Evolutionary conservation across 2,329 filamentous ascomycete genomes (phyloP).

Genomic region (Cladosporium sp.): DNA sequence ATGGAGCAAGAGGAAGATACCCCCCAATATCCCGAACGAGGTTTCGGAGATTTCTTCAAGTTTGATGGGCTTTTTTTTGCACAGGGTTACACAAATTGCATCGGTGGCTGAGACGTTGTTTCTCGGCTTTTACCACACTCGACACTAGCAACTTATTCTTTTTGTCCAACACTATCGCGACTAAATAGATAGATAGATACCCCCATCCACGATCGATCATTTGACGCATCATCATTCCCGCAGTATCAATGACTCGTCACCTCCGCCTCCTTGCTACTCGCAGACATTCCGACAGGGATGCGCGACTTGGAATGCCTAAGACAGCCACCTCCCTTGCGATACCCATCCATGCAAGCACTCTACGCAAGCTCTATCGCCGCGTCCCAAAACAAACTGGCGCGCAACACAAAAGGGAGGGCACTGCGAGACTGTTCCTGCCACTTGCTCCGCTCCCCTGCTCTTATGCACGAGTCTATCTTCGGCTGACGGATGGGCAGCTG

Average conservation of each 20-base stretch:
- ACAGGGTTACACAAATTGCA: background rate
- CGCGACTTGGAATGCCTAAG: background rate
- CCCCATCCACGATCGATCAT: background rate
- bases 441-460: background rate
- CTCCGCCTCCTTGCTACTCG: background rate
- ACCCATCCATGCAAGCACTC: background rate
- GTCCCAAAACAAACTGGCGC: background rate
- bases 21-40: background rate
- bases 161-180: background rate
- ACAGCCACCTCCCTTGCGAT: background rate
- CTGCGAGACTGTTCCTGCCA: slow-evolving; percentile 2
- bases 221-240: background rate
- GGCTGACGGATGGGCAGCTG: background rate
- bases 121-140: no score
- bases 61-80: background rate
- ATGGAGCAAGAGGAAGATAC: slow-evolving; percentile 5
- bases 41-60: background rate
- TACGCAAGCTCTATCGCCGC: background rate
- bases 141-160: background rate
- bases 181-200: background rate
- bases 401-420: slow-evolving; percentile 10
- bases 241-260: background rate
- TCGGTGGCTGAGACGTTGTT: background rate
- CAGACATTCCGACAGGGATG: background rate
- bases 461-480: background rate